phyloP scores from a whole-genome alignment of 805 yeast species.

The Saturnispora saitoi region DNA sequence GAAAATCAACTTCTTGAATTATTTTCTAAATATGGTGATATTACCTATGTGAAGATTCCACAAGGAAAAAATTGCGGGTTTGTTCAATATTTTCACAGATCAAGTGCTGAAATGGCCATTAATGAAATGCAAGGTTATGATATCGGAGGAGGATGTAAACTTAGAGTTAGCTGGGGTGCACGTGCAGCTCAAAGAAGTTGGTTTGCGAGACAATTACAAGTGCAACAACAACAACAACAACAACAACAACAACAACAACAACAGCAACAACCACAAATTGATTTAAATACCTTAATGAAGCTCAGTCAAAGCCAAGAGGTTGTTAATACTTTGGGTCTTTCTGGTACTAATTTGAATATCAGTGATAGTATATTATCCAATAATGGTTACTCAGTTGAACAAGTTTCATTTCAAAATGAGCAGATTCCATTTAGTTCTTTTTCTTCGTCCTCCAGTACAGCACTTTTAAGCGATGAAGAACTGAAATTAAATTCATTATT shows the following conservation, averaged over 20 bases:
- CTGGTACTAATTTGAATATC: constrained; percentile 17
- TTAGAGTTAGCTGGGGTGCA: constrained; percentile 81
- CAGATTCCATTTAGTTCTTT: constrained; percentile 22
- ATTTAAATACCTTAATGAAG: constrained; percentile 10
- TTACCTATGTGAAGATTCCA: constrained; percentile 72
- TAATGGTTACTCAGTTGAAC: constrained; percentile 14
- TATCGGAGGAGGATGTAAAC: constrained; percentile 66
- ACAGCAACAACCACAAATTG: constrained; percentile 4
- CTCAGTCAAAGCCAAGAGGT: constrained; percentile 14
- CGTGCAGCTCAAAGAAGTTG: constrained; percentile 40
- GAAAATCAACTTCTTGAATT: constrained; percentile 53
- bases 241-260: constrained; percentile 18
- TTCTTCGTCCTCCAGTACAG: constrained; percentile 14
- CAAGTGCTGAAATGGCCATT: constrained; percentile 80
- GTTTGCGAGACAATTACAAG: constrained; percentile 28
- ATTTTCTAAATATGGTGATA: constrained; percentile 63
- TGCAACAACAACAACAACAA: constrained; percentile 25
- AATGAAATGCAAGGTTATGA: constrained; percentile 85
- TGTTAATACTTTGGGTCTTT: constrained; percentile 20
- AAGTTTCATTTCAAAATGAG: constrained; percentile 20
- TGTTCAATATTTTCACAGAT: constrained; percentile 69
- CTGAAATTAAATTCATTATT: constrained; percentile 42
- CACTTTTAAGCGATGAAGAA: constrained; percentile 19
- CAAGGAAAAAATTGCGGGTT: constrained; percentile 76
- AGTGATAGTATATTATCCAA: constrained; percentile 17